Conservation (phyloP, 2,329 filamentous ascomycete species). For the Basipetospora chlamydospora region DNA sequence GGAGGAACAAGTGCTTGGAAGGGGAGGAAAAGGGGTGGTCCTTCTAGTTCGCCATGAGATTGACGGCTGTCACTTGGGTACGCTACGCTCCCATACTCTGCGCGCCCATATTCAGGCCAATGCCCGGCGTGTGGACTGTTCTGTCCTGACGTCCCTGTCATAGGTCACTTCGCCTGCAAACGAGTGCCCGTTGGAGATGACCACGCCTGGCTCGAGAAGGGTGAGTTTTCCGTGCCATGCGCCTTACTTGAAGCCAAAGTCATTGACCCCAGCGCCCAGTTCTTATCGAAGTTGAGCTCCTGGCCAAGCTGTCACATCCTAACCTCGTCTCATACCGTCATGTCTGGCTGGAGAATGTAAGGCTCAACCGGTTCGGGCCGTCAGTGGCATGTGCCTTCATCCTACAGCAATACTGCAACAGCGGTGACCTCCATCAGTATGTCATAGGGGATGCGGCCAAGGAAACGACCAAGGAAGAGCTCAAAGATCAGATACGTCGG, state of each 20-base stretch:
- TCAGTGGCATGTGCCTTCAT: slow-evolving; percentile 93
- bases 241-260: no score
- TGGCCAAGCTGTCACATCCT: slow-evolving; percentile 82
- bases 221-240: no score
- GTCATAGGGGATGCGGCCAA: slow-evolving; percentile 55
- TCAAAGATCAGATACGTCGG: slow-evolving; percentile 77
- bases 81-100: background rate
- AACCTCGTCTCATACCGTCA: slow-evolving; percentile 95
- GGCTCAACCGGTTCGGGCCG: slow-evolving; percentile 74
- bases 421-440: slow-evolving; percentile 78
- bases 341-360: slow-evolving; percentile 87
- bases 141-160: background rate
- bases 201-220: slow-evolving; percentile 88
- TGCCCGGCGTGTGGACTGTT: background rate
- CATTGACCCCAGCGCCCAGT: no score
- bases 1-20: slow-evolving; percentile 72
- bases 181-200: slow-evolving; percentile 90
- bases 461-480: slow-evolving; percentile 60
- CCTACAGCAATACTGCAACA: slow-evolving; percentile 92
- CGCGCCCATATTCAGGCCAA: no score
- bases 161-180: slow-evolving; percentile 82
- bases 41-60: slow-evolving; percentile 85
- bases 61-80: slow-evolving; percentile 66
- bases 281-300: slow-evolving; percentile 78
- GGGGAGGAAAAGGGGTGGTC: slow-evolving; percentile 89